These are phyloP conservation scores for Plasmodium inui DNA, from an alignment of 169 alveolate species.

Conservation along the genomic window DNA sequence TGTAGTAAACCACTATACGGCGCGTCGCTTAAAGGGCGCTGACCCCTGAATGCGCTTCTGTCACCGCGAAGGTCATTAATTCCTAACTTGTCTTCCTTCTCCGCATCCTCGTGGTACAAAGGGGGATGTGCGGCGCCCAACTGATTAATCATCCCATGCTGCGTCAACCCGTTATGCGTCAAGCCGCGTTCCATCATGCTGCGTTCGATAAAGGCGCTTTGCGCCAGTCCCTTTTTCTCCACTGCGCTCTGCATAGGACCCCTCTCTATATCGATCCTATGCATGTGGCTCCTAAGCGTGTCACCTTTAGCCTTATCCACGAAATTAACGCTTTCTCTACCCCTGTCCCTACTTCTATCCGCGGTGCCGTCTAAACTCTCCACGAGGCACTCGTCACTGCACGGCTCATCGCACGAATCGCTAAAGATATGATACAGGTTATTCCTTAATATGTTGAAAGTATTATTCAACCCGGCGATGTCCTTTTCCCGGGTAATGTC, in stretches of 20 bases:
- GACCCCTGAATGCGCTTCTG: not conserved
- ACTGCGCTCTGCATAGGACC: not conserved
- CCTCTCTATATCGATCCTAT: not conserved
- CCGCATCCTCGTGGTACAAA: not conserved
- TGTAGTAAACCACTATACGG: not conserved
- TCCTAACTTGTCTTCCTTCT: not conserved
- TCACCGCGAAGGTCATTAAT: not conserved
- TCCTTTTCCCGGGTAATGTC: not conserved
- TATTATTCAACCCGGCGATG: conserved; percentile 13
- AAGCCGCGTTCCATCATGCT: not conserved
- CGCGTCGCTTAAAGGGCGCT: not conserved
- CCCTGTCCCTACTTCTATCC: not conserved
- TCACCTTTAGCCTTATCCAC: not conserved
- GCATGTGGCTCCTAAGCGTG: not conserved
- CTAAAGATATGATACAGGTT: conserved; percentile 28
- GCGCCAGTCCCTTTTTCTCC: not conserved
- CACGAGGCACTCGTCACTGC: not conserved
- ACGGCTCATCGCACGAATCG: conserved; percentile 15
- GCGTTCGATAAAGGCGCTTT: not conserved
- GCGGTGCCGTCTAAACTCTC: not conserved
- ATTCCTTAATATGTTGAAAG: conserved; percentile 42
- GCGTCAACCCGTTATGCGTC: not conserved
- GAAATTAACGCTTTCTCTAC: not conserved
- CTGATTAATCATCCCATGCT: not conserved
- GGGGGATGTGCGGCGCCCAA: not conserved